Conservation (phyloP, 2,329 filamentous ascomycete species). For the Calonectria honghensis region DNA sequence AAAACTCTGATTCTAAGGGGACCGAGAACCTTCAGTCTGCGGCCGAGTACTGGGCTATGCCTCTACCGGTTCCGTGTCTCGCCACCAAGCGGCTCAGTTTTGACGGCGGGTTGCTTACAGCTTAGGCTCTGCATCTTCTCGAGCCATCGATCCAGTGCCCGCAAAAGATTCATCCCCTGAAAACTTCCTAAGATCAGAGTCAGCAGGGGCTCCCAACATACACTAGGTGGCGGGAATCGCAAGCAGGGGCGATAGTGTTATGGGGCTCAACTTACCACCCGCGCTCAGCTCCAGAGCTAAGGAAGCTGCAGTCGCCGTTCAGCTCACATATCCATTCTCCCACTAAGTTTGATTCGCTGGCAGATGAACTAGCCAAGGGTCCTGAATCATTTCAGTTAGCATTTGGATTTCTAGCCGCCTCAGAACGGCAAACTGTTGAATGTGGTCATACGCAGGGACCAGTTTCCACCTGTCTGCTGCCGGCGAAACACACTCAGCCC, state of each 20-base stretch:
- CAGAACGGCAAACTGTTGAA: constrained; percentile 23
- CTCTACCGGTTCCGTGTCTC: constrained; percentile 31
- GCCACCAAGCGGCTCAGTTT: constrained; percentile 31
- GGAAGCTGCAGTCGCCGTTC: constrained; percentile 91
- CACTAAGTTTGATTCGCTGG: constrained; percentile 54
- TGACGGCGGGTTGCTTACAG: constrained; percentile 49
- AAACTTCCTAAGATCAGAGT: constrained; percentile 63
- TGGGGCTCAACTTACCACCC: constrained; percentile 80
- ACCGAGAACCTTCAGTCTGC: constrained; percentile 30
- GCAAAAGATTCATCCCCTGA: constrained; percentile 75
- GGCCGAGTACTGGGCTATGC: not conserved
- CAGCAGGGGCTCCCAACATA: constrained; percentile 43
- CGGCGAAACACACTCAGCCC: constrained; percentile 80
- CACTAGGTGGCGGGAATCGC: constrained; percentile 37
- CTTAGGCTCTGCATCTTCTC: constrained; percentile 55
- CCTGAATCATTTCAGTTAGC: constrained; percentile 45
- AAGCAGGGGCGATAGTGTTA: constrained; percentile 37
- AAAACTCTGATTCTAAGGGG: not conserved
- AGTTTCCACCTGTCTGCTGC: constrained; percentile 42
- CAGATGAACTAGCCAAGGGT: constrained; percentile 38
- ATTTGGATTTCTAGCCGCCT: constrained; percentile 21
- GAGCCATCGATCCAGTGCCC: constrained; percentile 61
- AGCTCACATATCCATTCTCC: constrained; percentile 87
- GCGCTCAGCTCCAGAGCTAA: constrained; percentile 87
- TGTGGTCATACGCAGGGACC: constrained; percentile 45